These are phyloP conservation scores for Afroboletus lepidellus DNA, from an alignment of 1,284 basidiomycete species.

Conservation along the genomic window DNA sequence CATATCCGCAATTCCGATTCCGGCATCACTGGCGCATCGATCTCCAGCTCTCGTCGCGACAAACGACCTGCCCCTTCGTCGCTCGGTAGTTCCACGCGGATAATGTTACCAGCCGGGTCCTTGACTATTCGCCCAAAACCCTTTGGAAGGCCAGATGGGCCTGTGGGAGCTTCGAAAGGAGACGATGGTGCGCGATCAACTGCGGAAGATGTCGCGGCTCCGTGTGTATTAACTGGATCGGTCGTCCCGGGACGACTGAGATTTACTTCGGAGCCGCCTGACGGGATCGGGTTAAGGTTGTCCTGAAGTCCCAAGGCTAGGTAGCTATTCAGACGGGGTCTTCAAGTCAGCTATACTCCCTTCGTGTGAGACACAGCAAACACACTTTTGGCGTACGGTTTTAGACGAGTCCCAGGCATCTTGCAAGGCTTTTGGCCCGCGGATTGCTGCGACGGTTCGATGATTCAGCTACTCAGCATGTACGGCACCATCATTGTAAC, in stretches of 20 bases:
- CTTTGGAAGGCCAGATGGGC: slow-evolving; percentile 45
- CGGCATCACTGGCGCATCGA: slow-evolving; percentile 29
- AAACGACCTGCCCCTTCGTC: slow-evolving; percentile 40
- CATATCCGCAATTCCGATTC: slow-evolving; percentile 22
- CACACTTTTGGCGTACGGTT: slow-evolving; percentile 93
- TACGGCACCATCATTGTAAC: background rate
- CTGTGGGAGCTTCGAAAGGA: background rate
- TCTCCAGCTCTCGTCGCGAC: slow-evolving; percentile 25
- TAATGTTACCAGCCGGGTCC: slow-evolving; percentile 78
- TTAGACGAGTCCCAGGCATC: slow-evolving; percentile 87
- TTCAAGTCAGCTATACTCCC: background rate
- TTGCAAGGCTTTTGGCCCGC: slow-evolving; percentile 80
- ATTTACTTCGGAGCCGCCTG: slow-evolving; percentile 55
- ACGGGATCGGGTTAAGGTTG: slow-evolving; percentile 60
- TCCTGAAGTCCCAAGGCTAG: slow-evolving; percentile 72
- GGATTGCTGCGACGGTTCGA: slow-evolving; percentile 56
- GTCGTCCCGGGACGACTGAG: background rate
- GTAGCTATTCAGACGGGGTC: slow-evolving; percentile 53
- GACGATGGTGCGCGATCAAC: background rate
- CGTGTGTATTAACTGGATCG: slow-evolving; percentile 9
- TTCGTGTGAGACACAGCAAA: slow-evolving; percentile 12
- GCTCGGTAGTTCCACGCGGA: slow-evolving; percentile 72
- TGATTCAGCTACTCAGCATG: slow-evolving; percentile 2
- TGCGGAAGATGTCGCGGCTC: background rate
- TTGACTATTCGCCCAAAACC: slow-evolving; percentile 86